Evolutionary conservation across 2,329 filamentous ascomycete species (phyloP).

Genomic region (Alternaria sp.): DNA sequence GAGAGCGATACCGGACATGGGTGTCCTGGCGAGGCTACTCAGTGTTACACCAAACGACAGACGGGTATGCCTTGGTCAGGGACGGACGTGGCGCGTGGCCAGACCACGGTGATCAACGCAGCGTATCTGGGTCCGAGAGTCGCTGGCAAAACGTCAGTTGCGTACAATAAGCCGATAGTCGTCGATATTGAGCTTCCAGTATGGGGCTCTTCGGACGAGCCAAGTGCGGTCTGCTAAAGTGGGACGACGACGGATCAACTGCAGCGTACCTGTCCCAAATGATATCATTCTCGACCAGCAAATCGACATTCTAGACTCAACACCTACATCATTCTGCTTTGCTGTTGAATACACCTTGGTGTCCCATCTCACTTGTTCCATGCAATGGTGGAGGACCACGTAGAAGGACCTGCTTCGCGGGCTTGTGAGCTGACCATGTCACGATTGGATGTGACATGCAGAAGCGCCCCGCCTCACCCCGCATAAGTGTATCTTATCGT

Average conservation of each 20-base stretch:
- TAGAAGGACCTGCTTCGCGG: slow-evolving; percentile 26
- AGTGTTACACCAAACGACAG: slow-evolving; percentile 1
- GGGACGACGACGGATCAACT: slow-evolving; percentile 23
- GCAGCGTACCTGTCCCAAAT: slow-evolving; percentile 28
- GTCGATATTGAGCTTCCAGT: slow-evolving; percentile 78
- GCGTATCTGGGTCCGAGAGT: slow-evolving; percentile 74
- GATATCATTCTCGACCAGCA: slow-evolving; percentile 33
- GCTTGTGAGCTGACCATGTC: slow-evolving; percentile 7
- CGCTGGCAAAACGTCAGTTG: slow-evolving; percentile 61
- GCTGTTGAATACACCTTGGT: slow-evolving; percentile 11
- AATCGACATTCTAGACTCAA: slow-evolving; percentile 6
- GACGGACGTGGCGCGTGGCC: slow-evolving; percentile 55
- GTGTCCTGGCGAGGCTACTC: slow-evolving; percentile 33
- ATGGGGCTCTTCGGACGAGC: slow-evolving; percentile 49
- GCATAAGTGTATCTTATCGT: slow-evolving; percentile 39
- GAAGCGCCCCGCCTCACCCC: slow-evolving; percentile 40
- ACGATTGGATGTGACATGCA: slow-evolving; percentile 22
- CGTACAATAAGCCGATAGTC: slow-evolving; percentile 81
- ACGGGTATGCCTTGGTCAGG: slow-evolving; percentile 17
- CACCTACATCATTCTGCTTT: slow-evolving; percentile 6
- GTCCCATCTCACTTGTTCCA: slow-evolving; percentile 4
- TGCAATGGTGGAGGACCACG: slow-evolving; percentile 39
- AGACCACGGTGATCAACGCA: slow-evolving; percentile 84
- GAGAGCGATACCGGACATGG: slow-evolving; percentile 32
- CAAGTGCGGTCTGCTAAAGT: slow-evolving; percentile 19